A percentile compares a stretch with the other conserved stretches of the same genome.
Conservation (phyloP, 2,329 filamentous ascomycete genomes). For the Fusarium equiseti region DNA sequence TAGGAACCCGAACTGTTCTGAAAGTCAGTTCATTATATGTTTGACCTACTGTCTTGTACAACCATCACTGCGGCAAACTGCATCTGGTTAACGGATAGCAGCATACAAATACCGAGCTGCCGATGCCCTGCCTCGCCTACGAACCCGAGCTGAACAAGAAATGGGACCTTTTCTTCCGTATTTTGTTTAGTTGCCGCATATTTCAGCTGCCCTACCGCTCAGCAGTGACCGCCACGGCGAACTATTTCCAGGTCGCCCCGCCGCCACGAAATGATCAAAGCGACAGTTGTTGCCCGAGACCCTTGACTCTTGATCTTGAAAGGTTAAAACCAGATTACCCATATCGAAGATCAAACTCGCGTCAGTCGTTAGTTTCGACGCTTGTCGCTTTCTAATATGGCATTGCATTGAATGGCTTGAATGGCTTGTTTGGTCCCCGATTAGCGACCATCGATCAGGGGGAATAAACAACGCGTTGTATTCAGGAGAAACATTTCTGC, state of each 20-base stretch:
- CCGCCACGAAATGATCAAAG: constrained; percentile 35
- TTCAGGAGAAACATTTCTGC: constrained; percentile 6
- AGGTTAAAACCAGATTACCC: neutral
- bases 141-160: constrained; percentile 16
- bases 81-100: constrained; percentile 13
- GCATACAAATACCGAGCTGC: constrained; percentile 15
- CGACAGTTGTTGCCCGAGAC: neutral
- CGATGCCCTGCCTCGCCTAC: constrained; percentile 3
- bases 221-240: constrained; percentile 1
- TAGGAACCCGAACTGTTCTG: neutral
- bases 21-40: constrained; percentile 8
- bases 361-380: constrained; percentile 11
- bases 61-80: constrained; percentile 5
- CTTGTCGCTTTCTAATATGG: constrained; percentile 17
- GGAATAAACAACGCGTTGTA: constrained; percentile 19
- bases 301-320: neutral
- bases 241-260: constrained; percentile 24
- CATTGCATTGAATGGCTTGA: constrained; percentile 7
- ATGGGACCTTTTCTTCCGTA: constrained; percentile 12
- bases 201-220: constrained; percentile 7
- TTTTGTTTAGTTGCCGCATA: constrained; percentile 12
- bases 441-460: constrained; percentile 27
- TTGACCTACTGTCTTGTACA: neutral
- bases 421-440: constrained; percentile 10
- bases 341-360: constrained; percentile 25